Conservation (phyloP, 768 basidiomycete genomes). For the Boletus rufocinnamomeus region DNA sequence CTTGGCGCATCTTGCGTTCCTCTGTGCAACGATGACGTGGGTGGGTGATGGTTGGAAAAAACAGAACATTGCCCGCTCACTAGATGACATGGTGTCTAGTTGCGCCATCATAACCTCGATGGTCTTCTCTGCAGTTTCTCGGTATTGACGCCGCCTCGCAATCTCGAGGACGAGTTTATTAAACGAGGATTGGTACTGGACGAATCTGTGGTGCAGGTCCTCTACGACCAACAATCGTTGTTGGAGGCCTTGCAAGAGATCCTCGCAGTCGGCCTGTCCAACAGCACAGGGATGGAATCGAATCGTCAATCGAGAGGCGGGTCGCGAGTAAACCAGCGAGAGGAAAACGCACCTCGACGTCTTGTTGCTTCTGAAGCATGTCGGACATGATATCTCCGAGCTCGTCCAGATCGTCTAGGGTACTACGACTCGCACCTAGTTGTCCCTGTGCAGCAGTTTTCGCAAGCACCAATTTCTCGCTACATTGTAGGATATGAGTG, state of each 20-base stretch:
- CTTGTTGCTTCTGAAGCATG: conserved; percentile 70
- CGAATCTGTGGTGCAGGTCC: conserved; percentile 64
- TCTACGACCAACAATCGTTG: conserved; percentile 62
- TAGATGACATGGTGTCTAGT: conserved; percentile 64
- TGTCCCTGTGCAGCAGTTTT: conserved; percentile 48
- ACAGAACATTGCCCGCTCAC: conserved; percentile 37
- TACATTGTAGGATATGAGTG: conserved; percentile 31
- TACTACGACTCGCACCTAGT: conserved; percentile 49
- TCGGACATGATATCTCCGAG: conserved; percentile 78
- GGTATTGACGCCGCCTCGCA: conserved; percentile 63
- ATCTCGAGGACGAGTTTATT: conserved; percentile 75
- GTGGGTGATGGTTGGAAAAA: neutral
- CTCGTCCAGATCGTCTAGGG: conserved; percentile 69
- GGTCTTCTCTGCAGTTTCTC: conserved; percentile 64
- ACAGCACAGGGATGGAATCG: neutral
- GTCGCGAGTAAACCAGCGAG: neutral
- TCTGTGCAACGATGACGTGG: conserved; percentile 43
- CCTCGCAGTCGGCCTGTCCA: conserved; percentile 50
- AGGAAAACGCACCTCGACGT: conserved; percentile 55
- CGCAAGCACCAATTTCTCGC: conserved; percentile 50
- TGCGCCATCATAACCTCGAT: conserved; percentile 66
- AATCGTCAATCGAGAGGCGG: neutral
- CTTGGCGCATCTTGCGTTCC: conserved; percentile 61
- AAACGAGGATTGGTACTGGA: conserved; percentile 72
- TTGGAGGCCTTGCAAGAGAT: conserved; percentile 56